A percentile compares a stretch with the other conserved stretches of the same genome.
Evolutionary conservation across 768 basidiomycete genomes (phyloP).

Genomic region (Tricholomella constricta): DNA sequence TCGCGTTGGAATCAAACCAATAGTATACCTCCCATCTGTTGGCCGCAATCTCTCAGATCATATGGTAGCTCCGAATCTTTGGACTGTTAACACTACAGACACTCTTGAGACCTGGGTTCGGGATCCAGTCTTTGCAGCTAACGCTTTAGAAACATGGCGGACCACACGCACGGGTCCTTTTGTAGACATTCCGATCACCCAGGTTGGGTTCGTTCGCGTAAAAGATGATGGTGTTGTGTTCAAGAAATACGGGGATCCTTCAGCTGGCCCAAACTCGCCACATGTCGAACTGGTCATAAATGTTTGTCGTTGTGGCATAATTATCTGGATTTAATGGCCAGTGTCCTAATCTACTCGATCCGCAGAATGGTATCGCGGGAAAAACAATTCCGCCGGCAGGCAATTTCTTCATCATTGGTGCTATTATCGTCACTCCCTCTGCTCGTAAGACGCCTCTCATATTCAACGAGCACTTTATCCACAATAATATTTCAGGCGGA

Average conservation of each 20-base stretch:
- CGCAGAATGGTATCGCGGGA: neutral
- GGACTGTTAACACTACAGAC: conserved; percentile 17
- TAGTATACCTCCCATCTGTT: conserved; percentile 28
- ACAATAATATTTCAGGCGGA: conserved; percentile 4
- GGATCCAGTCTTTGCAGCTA: neutral
- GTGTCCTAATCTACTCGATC: too few relatives aligned
- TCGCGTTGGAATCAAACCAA: conserved; percentile 15
- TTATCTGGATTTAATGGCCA: too few relatives aligned
- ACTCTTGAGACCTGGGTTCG: conserved; percentile 16
- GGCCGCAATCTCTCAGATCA: conserved; percentile 34
- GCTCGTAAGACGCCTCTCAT: conserved; percentile 18
- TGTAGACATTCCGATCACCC: conserved; percentile 14
- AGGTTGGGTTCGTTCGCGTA: conserved; percentile 22
- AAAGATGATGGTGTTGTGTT: conserved; percentile 9
- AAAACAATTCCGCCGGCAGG: neutral
- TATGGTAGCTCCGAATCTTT: conserved; percentile 13
- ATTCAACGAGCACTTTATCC: neutral
- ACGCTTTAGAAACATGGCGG: conserved; percentile 20
- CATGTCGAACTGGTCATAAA: conserved; percentile 27
- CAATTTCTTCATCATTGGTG: conserved; percentile 13
- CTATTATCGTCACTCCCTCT: conserved; percentile 20
- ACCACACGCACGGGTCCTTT: conserved; percentile 22
- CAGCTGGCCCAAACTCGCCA: conserved; percentile 24
- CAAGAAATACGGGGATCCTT: conserved; percentile 18
- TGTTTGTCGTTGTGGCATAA: conserved; percentile 15